These are phyloP conservation scores for Sugiyamaella smithiae DNA, from an alignment of 805 yeast species.

Conservation along the genomic window DNA sequence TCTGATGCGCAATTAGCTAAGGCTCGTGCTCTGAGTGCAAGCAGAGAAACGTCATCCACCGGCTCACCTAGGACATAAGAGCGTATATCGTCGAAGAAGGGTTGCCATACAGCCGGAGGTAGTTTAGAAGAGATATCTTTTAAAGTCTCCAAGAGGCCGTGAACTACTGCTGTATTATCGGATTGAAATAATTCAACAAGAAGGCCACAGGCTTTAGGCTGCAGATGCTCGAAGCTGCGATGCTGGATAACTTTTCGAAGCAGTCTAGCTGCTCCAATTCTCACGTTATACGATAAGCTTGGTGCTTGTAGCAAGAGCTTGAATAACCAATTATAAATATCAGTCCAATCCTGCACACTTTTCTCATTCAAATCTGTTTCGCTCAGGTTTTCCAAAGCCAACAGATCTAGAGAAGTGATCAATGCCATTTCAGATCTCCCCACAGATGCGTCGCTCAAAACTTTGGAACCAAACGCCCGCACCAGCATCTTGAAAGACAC, in stretches of 20 bases:
- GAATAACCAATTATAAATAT: conserved; percentile 10
- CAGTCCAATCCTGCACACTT: conserved; percentile 1
- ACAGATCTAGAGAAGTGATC: not conserved
- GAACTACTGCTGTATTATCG: too few species aligned
- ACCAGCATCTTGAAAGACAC: not conserved
- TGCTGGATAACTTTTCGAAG: not conserved
- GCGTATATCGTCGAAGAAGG: too few species aligned
- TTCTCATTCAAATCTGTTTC: not conserved
- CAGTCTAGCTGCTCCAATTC: not conserved
- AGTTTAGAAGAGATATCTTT: too few species aligned
- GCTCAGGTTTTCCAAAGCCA: conserved; percentile 9
- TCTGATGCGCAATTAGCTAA: too few species aligned
- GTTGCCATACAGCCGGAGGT: too few species aligned
- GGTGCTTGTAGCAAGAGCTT: conserved; percentile 1
- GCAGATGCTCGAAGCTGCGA: not conserved
- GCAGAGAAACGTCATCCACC: too few species aligned
- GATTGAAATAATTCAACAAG: not conserved
- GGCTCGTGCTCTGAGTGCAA: too few species aligned
- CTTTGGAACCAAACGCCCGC: conserved; percentile 12
- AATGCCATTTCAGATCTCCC: conserved; percentile 9
- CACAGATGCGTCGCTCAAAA: conserved; percentile 4
- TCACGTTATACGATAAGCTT: not conserved
- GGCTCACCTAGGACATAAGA: too few species aligned
- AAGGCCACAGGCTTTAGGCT: not conserved
- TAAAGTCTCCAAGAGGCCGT: too few species aligned